Conservation (phyloP, 2,329 filamentous ascomycete genomes). For the Bisporella sp. region DNA sequence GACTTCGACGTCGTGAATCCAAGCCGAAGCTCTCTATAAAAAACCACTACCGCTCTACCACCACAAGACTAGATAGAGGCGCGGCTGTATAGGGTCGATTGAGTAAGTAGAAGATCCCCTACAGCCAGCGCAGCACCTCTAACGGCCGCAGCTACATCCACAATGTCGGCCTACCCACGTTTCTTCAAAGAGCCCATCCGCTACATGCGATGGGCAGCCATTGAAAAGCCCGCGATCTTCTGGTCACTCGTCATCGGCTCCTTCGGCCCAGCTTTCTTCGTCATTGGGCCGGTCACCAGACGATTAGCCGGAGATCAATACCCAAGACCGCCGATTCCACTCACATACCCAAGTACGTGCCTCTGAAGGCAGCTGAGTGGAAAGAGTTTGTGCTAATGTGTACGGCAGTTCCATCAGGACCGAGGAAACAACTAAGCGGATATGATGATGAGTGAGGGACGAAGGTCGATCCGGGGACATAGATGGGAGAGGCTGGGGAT, state of each 20-base stretch:
- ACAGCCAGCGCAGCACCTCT: constrained; percentile 2
- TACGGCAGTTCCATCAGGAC: constrained; percentile 46
- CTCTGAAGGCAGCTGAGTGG: not conserved
- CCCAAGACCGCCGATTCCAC: constrained; percentile 64
- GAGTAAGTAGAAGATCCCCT: constrained; percentile 9
- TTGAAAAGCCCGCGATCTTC: constrained; percentile 87
- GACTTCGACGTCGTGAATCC: constrained; percentile 6
- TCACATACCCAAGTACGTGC: constrained; percentile 86
- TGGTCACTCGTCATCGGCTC: constrained; percentile 73
- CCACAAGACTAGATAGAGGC: constrained; percentile 5
- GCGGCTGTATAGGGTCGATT: constrained; percentile 28
- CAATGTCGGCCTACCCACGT: constrained; percentile 60
- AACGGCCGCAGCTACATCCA: constrained; percentile 22
- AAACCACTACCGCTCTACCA: constrained; percentile 3
- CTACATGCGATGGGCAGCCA: constrained; percentile 82
- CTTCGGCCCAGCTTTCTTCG: constrained; percentile 63
- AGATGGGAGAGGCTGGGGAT: too few species aligned
- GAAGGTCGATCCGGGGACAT: too few species aligned
- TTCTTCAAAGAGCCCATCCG: constrained; percentile 82
- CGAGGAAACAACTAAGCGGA: constrained; percentile 51
- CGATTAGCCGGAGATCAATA: constrained; percentile 62
- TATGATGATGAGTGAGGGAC: constrained; percentile 44
- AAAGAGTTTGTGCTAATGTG: constrained; percentile 14
- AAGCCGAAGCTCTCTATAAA: not conserved
- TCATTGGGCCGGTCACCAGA: constrained; percentile 69